Evolutionary conservation across 805 yeast species (phyloP).

Genomic region (Cyberlindnera subsufficiens): DNA sequence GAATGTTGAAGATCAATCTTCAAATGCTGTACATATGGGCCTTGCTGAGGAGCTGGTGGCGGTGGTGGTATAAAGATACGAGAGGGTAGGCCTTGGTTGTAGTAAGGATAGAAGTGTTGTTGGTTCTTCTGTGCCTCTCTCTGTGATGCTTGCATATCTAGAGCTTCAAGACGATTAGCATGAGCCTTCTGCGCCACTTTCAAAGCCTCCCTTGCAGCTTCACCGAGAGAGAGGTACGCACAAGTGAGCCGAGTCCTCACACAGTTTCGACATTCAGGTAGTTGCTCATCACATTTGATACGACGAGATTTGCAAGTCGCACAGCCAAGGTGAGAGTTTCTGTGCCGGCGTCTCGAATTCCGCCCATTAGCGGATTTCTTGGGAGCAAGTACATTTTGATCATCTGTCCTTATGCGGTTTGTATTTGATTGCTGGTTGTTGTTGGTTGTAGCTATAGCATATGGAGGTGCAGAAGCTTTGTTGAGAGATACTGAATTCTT

Average conservation of each 20-base stretch:
- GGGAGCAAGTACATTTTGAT: neutral
- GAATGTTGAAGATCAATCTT: constrained; percentile 16
- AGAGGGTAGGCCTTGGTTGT: constrained; percentile 19
- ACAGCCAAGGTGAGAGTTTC: constrained; percentile 74
- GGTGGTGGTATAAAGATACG: constrained; percentile 13
- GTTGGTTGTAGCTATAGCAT: constrained; percentile 24
- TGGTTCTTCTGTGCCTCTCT: constrained; percentile 12
- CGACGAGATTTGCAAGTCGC: constrained; percentile 58
- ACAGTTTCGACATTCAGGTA: constrained; percentile 57
- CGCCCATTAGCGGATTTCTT: constrained; percentile 1
- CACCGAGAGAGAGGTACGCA: constrained; percentile 43
- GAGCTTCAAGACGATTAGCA: constrained; percentile 30
- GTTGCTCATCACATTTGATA: constrained; percentile 58
- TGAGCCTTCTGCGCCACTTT: constrained; percentile 41
- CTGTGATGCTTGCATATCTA: constrained; percentile 16
- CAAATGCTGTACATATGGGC: constrained; percentile 10
- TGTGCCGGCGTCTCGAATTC: constrained; percentile 46
- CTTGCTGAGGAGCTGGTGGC: constrained; percentile 5
- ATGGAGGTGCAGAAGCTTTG: constrained; percentile 23
- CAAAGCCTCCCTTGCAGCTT: constrained; percentile 42
- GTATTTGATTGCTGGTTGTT: too few relatives aligned
- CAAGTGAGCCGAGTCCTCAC: constrained; percentile 39
- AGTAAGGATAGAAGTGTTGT: constrained; percentile 14
- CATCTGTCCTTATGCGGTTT: neutral
- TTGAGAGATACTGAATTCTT: too few relatives aligned